Conservation (phyloP, 257 asterid genomes). For the Nicotiana paniculata region DNA sequence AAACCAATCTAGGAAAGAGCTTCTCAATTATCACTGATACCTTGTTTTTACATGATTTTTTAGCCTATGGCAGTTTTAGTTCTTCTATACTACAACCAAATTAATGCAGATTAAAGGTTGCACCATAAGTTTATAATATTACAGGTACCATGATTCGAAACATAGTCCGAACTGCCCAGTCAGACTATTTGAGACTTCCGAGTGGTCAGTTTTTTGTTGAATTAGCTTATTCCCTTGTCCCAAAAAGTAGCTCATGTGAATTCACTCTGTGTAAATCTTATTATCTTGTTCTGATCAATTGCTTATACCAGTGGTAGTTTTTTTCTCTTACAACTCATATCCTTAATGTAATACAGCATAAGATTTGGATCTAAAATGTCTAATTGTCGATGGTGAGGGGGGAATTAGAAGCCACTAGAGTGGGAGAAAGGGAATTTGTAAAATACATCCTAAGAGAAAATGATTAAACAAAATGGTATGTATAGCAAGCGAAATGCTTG, state of each 20-base stretch:
- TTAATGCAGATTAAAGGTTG: neutral
- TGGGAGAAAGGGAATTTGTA: neutral
- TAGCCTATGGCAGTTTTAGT: neutral
- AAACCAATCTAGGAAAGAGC: neutral
- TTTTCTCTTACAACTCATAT: neutral
- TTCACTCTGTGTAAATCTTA: neutral
- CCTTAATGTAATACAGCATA: neutral
- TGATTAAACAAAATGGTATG: neutral
- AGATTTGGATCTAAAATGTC: neutral
- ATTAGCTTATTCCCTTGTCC: neutral
- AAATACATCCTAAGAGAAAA: neutral
- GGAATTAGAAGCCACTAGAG: neutral
- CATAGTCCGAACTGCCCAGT: neutral
- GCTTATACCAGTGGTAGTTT: neutral
- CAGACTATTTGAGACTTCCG: neutral
- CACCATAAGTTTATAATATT: neutral
- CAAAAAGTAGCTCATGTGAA: neutral
- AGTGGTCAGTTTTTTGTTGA: neutral
- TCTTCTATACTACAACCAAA: neutral
- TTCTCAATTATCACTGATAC: neutral
- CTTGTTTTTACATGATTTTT: neutral
- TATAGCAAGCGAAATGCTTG: neutral
- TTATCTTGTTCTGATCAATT: neutral
- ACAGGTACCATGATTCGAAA: neutral
- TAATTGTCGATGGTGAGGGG: neutral